Evolutionary conservation across 1,284 basidiomycete genomes (phyloP).

Genomic region (Phlebopus sp.): DNA sequence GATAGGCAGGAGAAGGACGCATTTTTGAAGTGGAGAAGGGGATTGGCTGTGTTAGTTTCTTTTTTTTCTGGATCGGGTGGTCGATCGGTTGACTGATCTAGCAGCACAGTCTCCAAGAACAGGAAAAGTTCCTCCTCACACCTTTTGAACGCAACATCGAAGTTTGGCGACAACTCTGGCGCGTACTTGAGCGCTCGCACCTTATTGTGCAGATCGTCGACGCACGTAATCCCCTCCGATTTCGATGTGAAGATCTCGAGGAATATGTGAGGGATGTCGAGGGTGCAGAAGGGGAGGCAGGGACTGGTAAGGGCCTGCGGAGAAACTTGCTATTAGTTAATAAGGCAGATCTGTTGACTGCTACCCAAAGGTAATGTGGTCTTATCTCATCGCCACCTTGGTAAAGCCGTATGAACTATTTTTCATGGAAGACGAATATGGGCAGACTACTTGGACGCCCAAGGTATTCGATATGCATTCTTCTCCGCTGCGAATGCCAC

Average conservation of each 20-base stretch:
- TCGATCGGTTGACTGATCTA: too few relatives aligned
- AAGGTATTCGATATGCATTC: constrained; percentile 86
- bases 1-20: constrained; percentile 86
- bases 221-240: constrained; percentile 87
- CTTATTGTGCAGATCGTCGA: constrained; percentile 95
- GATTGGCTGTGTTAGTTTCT: constrained; percentile 75
- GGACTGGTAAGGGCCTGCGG: constrained; percentile 68
- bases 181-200: constrained; percentile 91
- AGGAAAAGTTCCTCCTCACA: constrained; percentile 80
- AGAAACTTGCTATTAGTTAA: constrained; percentile 89
- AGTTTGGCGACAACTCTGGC: constrained; percentile 96
- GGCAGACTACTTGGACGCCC: constrained; percentile 92
- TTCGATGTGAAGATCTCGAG: constrained; percentile 92
- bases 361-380: constrained; percentile 77
- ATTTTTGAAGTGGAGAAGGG: constrained; percentile 90
- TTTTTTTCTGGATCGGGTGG: not conserved
- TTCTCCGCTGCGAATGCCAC: constrained; percentile 93
- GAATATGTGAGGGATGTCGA: constrained; percentile 81
- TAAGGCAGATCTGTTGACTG: constrained; percentile 92
- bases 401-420: constrained; percentile 10
- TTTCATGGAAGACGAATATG: constrained; percentile 55
- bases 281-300: constrained; percentile 71
- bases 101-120: constrained; percentile 66
- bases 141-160: constrained; percentile 96
- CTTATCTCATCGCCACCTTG: constrained; percentile 18